These are phyloP conservation scores for Leucosporidium scottii DNA, from an alignment of 768 basidiomycete species.

Conservation along the genomic window DNA sequence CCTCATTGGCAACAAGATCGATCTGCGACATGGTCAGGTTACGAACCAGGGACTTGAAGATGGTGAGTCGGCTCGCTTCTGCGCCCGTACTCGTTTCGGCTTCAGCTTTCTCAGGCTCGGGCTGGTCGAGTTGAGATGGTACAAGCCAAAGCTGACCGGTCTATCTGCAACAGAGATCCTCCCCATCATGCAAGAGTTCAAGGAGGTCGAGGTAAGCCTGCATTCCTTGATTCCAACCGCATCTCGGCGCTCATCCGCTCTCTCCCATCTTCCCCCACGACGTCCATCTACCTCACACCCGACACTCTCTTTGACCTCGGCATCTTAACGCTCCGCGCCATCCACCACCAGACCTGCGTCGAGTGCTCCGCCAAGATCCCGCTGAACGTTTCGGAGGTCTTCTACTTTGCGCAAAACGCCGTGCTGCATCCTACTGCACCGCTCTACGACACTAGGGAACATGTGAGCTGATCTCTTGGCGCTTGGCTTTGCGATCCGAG, in stretches of 20 bases:
- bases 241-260: not conserved
- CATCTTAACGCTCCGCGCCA: too few species aligned
- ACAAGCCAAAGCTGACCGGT: not conserved
- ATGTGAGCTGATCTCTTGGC: slow-evolving; percentile 51
- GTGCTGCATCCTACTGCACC: slow-evolving; percentile 95
- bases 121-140: not conserved
- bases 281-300: not conserved
- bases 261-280: slow-evolving; percentile 4
- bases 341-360: slow-evolving; percentile 69
- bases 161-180: slow-evolving; percentile 53
- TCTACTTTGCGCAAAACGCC: slow-evolving; percentile 97
- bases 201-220: slow-evolving; percentile 45
- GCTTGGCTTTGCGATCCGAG: slow-evolving; percentile 1
- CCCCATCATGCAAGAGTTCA: slow-evolving; percentile 98
- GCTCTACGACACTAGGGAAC: slow-evolving; percentile 90
- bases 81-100: not conserved
- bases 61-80: slow-evolving; percentile 39
- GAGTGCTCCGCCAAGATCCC: slow-evolving; percentile 48
- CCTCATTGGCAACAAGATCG: slow-evolving; percentile 96
- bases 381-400: slow-evolving; percentile 73
- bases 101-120: not conserved
- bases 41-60: slow-evolving; percentile 90
- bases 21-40: slow-evolving; percentile 83
- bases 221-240: too few species aligned
- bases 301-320: not conserved